phyloP scores from a whole-genome alignment of 768 basidiomycete species.

The Dacryopinax spathularia region DNA sequence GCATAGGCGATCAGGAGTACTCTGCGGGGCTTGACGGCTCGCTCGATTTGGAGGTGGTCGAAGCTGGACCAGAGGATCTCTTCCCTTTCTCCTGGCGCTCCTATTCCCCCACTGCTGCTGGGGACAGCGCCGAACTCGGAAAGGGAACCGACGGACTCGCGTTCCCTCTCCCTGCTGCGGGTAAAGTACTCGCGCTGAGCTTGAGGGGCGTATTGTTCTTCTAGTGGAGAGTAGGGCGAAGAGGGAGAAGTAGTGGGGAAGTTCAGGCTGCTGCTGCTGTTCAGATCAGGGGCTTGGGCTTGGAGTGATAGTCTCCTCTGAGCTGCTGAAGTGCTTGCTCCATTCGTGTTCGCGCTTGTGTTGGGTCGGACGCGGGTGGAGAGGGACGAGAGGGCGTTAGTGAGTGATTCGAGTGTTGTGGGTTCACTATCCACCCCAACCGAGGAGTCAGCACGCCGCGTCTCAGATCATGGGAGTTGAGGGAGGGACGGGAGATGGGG shows the following conservation, averaged over 20 bases:
- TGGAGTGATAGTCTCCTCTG: background rate
- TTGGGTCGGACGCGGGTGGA: background rate
- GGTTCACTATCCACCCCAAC: background rate
- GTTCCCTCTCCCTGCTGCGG: background rate
- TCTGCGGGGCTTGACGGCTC: background rate
- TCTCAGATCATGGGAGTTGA: too few species aligned
- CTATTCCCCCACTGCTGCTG: background rate
- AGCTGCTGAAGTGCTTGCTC: background rate
- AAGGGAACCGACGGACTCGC: background rate
- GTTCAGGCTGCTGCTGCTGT: background rate
- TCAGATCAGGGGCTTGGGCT: background rate
- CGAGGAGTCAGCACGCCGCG: too few species aligned
- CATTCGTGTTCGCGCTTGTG: background rate
- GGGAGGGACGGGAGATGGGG: background rate
- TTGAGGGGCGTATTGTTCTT: background rate
- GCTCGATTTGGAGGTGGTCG: background rate
- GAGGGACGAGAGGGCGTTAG: background rate
- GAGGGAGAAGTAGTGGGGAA: background rate
- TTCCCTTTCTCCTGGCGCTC: background rate
- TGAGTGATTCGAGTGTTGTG: background rate
- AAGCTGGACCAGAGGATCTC: background rate
- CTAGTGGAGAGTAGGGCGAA: background rate
- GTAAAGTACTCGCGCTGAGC: background rate
- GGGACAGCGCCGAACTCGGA: background rate
- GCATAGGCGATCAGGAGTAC: background rate